These are phyloP conservation scores for Ganoderma leucocontextum DNA, from an alignment of 1,284 basidiomycete species.

Conservation along the genomic window DNA sequence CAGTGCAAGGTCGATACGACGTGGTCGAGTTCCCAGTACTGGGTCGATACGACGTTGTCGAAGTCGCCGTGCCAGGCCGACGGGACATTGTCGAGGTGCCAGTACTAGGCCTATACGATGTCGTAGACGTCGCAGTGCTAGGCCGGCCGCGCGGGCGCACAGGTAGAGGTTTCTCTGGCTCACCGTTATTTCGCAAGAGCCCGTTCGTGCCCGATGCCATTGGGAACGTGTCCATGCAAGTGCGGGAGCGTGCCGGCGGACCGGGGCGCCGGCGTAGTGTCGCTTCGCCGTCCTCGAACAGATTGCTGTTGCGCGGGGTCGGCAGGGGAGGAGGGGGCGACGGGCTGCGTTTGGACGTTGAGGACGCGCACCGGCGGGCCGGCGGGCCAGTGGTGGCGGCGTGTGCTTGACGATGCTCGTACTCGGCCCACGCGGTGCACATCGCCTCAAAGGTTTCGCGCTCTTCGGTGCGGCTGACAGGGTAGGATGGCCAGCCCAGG, in stretches of 20 bases:
- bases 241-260: neutral
- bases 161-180: conserved; percentile 8
- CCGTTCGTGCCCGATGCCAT: neutral
- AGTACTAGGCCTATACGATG: conserved; percentile 7
- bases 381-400: conserved; percentile 5
- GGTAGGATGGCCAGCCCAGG: conserved; percentile 54
- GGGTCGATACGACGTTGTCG: neutral
- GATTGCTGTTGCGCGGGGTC: conserved; percentile 2
- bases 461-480: conserved; percentile 46
- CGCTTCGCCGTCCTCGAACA: conserved; percentile 2
- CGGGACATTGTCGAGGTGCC: conserved; percentile 3
- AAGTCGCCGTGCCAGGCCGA: neutral
- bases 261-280: neutral
- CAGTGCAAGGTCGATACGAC: neutral
- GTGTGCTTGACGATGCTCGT: conserved; percentile 31
- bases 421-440: conserved; percentile 61
- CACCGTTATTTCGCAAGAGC: conserved; percentile 5
- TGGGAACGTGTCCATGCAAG: neutral
- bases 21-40: neutral
- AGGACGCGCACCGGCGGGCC: conserved; percentile 15
- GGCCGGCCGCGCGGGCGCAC: conserved; percentile 8
- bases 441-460: conserved; percentile 62
- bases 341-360: conserved; percentile 6
- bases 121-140: conserved; percentile 9
- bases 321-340: conserved; percentile 12